Percentiles rank a stretch among this genome's conserved stretches.
phyloP scores from a whole-genome alignment of 805 yeast species.

The Schizosaccharomyces lindneri region DNA sequence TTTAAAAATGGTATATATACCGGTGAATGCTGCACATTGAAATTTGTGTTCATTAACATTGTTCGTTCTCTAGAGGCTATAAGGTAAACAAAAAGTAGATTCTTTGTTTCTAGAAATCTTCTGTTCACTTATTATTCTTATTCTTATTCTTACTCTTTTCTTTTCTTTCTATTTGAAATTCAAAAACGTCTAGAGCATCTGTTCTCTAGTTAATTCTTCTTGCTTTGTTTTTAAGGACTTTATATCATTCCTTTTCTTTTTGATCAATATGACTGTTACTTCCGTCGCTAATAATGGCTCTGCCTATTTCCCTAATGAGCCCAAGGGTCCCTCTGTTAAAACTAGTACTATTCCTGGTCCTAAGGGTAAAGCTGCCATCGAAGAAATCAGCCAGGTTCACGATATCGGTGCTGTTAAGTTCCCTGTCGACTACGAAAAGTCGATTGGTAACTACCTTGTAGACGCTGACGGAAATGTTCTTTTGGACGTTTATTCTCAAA shows the following conservation, averaged over 20 bases:
- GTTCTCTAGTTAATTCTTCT: background rate
- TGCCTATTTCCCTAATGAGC: constrained; percentile 55
- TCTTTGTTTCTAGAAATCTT: background rate
- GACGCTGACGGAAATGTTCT: constrained; percentile 58
- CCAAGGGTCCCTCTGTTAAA: constrained; percentile 36
- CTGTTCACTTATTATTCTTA: background rate
- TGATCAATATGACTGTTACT: background rate
- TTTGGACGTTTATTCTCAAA: constrained; percentile 61
- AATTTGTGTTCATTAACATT: too few species aligned
- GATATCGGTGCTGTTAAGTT: constrained; percentile 37
- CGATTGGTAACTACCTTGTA: constrained; percentile 53
- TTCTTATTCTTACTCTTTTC: too few species aligned
- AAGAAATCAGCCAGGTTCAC: constrained; percentile 5
- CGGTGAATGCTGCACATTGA: too few species aligned
- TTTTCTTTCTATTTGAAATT: too few species aligned
- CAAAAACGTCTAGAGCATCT: background rate
- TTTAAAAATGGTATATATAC: too few species aligned
- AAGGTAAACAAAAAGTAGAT: too few species aligned
- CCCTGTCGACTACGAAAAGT: constrained; percentile 49
- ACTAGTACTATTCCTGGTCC: constrained; percentile 57
- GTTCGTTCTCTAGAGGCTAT: too few species aligned
- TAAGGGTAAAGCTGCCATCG: constrained; percentile 26
- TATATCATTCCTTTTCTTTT: background rate
- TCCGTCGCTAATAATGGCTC: background rate
- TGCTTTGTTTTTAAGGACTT: background rate